Conservation (phyloP, 108 stramenopile genomes). For the Fistulifera pelliculosa region DNA sequence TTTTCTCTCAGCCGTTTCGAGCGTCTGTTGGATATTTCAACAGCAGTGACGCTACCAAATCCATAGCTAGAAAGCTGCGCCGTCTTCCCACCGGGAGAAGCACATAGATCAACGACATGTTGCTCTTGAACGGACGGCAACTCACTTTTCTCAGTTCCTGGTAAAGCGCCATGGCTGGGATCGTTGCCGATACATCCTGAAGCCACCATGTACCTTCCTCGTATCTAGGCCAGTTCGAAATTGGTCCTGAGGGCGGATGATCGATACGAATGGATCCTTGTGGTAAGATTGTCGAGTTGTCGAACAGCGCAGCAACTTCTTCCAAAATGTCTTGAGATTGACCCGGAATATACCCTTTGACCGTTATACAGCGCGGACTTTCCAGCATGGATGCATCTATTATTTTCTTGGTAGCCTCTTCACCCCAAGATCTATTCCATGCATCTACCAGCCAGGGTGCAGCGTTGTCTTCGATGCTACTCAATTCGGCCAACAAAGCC, state of each 20-base stretch:
- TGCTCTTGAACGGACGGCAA: conserved; percentile 18
- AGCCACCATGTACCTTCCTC: conserved; percentile 78
- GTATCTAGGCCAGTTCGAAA: conserved; percentile 58
- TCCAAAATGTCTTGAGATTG: conserved; percentile 9
- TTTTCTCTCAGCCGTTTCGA: conserved; percentile 44
- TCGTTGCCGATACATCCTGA: conserved; percentile 68
- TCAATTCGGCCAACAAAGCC: conserved; percentile 30
- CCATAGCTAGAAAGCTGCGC: conserved; percentile 83
- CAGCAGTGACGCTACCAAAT: conserved; percentile 60
- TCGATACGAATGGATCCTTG: conserved; percentile 54
- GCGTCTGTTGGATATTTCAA: conserved; percentile 46
- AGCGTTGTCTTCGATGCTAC: conserved; percentile 26
- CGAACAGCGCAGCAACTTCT: conserved; percentile 19
- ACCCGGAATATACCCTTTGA: conserved; percentile 16
- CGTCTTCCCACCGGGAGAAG: conserved; percentile 96
- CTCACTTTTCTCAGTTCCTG: conserved; percentile 10
- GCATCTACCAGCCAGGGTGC: conserved; percentile 46
- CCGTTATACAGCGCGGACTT: conserved; percentile 47
- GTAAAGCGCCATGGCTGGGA: conserved; percentile 61
- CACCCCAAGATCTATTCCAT: conserved; percentile 51
- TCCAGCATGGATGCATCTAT: conserved; percentile 44
- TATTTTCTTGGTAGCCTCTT: conserved; percentile 34
- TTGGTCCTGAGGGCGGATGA: conserved; percentile 22
- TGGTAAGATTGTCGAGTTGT: conserved; percentile 38
- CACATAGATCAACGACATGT: conserved; percentile 92